These are phyloP conservation scores for Spathaspora girioi DNA, from an alignment of 805 yeast genomes.

Conservation along the genomic window DNA sequence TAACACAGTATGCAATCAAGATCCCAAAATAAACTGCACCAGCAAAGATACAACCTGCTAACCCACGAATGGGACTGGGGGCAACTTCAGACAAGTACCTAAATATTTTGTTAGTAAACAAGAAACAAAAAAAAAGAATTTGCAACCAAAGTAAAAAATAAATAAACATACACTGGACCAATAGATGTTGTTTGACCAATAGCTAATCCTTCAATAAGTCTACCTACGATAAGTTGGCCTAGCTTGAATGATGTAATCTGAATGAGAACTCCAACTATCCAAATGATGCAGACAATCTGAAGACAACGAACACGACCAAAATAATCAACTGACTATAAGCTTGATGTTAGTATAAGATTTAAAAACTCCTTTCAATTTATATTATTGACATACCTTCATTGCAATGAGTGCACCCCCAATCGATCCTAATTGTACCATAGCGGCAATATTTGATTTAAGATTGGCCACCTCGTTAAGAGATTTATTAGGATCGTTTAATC, in stretches of 20 bases:
- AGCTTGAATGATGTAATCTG: constrained; percentile 42
- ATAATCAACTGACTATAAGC: constrained; percentile 39
- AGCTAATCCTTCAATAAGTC: constrained; percentile 50
- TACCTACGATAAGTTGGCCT: constrained; percentile 51
- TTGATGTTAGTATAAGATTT: constrained; percentile 9
- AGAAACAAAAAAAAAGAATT: neutral
- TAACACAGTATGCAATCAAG: constrained; percentile 43
- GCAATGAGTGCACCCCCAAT: constrained; percentile 44
- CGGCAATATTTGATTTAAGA: constrained; percentile 46
- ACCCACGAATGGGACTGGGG: constrained; percentile 49
- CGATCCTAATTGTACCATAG: constrained; percentile 56
- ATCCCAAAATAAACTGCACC: constrained; percentile 57
- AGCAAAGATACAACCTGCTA: constrained; percentile 47
- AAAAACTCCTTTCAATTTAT: no score
- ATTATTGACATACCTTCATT: constrained; percentile 4
- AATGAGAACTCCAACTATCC: constrained; percentile 44
- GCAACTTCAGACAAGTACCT: constrained; percentile 46
- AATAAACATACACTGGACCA: constrained; percentile 37
- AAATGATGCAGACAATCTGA: constrained; percentile 37
- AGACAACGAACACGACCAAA: constrained; percentile 48
- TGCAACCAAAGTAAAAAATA: neutral
- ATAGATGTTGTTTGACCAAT: constrained; percentile 52
- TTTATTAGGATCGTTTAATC: constrained; percentile 35
- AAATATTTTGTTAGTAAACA: neutral
- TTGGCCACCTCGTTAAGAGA: constrained; percentile 34